These are phyloP conservation scores for Talaromyces funiculosus DNA, from an alignment of 2,329 filamentous ascomycete genomes.

Conservation along the genomic window DNA sequence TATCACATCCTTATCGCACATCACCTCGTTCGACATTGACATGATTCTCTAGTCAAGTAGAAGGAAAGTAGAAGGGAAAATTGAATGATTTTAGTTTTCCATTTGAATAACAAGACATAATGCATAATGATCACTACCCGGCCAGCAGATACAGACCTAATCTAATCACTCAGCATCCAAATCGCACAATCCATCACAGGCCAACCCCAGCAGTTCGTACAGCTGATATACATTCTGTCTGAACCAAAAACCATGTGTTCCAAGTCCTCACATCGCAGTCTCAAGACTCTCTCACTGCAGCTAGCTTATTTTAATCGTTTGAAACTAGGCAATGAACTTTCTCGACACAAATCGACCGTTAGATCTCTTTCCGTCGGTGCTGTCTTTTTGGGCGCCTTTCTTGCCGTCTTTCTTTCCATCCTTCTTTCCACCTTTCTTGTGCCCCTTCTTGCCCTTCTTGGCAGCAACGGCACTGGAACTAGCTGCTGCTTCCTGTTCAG, in stretches of 20 bases:
- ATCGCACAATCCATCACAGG: not conserved
- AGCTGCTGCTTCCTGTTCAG: not conserved
- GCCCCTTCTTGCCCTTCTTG: no score
- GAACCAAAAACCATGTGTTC: not conserved
- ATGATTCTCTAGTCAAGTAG: not conserved
- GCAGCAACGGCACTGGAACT: not conserved
- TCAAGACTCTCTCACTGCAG: not conserved
- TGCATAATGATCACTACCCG: not conserved
- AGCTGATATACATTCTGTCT: not conserved
- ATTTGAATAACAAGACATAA: not conserved
- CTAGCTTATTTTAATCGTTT: no score
- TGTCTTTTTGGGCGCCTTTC: slow-evolving; percentile 5
- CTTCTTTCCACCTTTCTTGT: no score
- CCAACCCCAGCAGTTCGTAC: not conserved
- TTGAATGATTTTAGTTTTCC: not conserved
- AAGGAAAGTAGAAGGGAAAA: no score
- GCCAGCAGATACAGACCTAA: slow-evolving; percentile 1
- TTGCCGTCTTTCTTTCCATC: no score
- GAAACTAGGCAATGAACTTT: slow-evolving; percentile 3
- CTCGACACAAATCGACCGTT: slow-evolving; percentile 5
- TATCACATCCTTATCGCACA: not conserved
- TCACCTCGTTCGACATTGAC: not conserved
- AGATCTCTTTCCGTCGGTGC: not conserved
- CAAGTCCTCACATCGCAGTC: not conserved
- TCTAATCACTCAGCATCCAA: not conserved